A percentile compares a stretch with the other conserved stretches of the same genome.
Conservation (phyloP, 371 early-diverging fungal species). For the Rhizomucor miehei region DNA sequence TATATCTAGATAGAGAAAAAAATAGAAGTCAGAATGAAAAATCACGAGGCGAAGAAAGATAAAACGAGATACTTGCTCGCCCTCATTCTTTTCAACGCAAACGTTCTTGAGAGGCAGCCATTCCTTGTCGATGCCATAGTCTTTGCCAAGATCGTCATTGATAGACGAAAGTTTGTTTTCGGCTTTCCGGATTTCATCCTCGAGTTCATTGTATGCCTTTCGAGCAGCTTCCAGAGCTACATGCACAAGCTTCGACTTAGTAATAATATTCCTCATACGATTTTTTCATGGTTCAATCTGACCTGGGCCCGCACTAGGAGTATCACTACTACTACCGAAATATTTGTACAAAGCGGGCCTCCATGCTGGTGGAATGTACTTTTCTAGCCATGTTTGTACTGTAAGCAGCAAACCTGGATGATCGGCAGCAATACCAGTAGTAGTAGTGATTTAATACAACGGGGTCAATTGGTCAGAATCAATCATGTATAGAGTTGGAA, state of each 20-base stretch:
- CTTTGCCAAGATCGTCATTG: constrained; percentile 44
- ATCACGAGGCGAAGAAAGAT: neutral
- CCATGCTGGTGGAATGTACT: constrained; percentile 12
- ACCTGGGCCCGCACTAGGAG: constrained; percentile 7
- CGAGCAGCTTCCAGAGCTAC: constrained; percentile 41
- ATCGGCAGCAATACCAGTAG: no score
- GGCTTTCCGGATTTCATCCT: constrained; percentile 30
- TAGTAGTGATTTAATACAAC: neutral
- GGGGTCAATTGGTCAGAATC: neutral
- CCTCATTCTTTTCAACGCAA: constrained; percentile 67
- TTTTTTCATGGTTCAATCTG: no score
- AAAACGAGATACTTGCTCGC: constrained; percentile 78
- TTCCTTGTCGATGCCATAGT: constrained; percentile 60
- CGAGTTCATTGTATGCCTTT: constrained; percentile 29
- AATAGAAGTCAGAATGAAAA: neutral
- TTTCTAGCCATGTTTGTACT: constrained; percentile 5
- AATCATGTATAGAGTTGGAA: neutral
- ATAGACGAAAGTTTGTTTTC: constrained; percentile 35
- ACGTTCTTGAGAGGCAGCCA: constrained; percentile 63
- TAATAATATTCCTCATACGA: neutral
- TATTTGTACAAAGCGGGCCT: neutral
- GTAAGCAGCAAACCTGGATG: constrained; percentile 11
- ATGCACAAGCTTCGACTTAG: neutral
- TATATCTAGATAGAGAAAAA: constrained; percentile 52
- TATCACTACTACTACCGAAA: neutral